A percentile compares a stretch with the other conserved stretches of the same genome.
phyloP scores from a whole-genome alignment of 2,329 filamentous ascomycete genomes.

The Chaetomium sp. region DNA sequence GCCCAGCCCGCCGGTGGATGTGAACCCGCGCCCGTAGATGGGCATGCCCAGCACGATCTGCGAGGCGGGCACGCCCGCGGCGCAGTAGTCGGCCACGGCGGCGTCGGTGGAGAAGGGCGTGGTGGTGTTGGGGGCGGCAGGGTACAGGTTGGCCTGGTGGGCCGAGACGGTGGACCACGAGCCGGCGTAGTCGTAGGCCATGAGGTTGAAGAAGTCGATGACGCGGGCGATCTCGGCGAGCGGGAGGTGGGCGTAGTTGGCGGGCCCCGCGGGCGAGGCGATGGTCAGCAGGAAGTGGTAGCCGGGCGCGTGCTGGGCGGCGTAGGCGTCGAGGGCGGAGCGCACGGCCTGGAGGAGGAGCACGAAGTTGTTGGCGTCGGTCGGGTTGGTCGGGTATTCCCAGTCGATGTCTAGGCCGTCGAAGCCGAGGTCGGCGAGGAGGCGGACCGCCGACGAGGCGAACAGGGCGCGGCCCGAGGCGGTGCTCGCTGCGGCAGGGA shows the following conservation, averaged over 20 bases:
- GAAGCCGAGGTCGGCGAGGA: conserved; percentile 73
- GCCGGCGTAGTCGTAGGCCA: conserved; percentile 75
- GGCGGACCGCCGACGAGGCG: conserved; percentile 65
- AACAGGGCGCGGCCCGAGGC: conserved; percentile 64
- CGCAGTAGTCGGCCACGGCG: conserved; percentile 67
- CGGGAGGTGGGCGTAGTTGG: conserved; percentile 52
- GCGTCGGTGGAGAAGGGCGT: conserved; percentile 71
- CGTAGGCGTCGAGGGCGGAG: conserved; percentile 52
- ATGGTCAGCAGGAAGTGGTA: conserved; percentile 59
- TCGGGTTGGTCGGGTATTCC: conserved; percentile 45
- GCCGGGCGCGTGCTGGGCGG: conserved; percentile 45
- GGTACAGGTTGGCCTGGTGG: conserved; percentile 73
- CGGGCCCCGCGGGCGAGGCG: conserved; percentile 52
- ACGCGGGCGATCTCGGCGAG: conserved; percentile 49
- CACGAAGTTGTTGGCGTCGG: conserved; percentile 49
- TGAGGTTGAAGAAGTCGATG: conserved; percentile 62
- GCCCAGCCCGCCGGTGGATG: conserved; percentile 66
- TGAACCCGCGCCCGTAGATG: conserved; percentile 75
- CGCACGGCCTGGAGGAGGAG: conserved; percentile 50
- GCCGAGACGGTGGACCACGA: conserved; percentile 65
- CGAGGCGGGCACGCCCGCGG: conserved; percentile 59
- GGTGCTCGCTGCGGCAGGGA: conserved; percentile 67
- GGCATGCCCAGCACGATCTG: conserved; percentile 82
- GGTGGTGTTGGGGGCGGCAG: conserved; percentile 34
- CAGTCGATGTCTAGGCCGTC: conserved; percentile 53